Conservation (phyloP, 1,139 yeast genomes). For the Eremothecium sinecaudum region DNA sequence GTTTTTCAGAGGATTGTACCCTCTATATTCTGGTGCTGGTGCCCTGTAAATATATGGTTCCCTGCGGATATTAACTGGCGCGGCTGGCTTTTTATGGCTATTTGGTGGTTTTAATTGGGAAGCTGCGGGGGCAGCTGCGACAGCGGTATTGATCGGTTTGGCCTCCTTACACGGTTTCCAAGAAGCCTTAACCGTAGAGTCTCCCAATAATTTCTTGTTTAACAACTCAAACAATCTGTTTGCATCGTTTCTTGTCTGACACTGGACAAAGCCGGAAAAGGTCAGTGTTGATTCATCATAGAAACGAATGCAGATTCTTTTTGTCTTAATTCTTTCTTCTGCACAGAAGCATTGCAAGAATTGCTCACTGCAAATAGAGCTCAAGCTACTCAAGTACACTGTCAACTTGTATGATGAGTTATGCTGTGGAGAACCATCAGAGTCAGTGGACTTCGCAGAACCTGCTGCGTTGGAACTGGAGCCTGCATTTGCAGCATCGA, state of each 20-base stretch:
- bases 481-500: constrained; percentile 3
- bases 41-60: constrained; percentile 11
- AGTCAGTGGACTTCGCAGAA: constrained; percentile 1
- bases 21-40: constrained; percentile 7
- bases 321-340: constrained; percentile 19
- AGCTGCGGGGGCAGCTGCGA: constrained; percentile 4
- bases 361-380: constrained; percentile 24
- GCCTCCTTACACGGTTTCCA: constrained; percentile 12
- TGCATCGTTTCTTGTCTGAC: constrained; percentile 20
- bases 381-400: constrained; percentile 21
- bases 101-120: constrained; percentile 2
- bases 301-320: constrained; percentile 14
- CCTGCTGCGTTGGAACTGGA: constrained; percentile 2
- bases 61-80: constrained; percentile 5
- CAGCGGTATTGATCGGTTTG: constrained; percentile 4
- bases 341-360: constrained; percentile 20
- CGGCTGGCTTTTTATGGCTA: constrained; percentile 1
- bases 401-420: constrained; percentile 10
- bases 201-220: constrained; percentile 26
- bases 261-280: constrained; percentile 21
- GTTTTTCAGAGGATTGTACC: constrained; percentile 4
- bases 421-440: constrained; percentile 1
- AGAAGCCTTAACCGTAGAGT: constrained; percentile 20
- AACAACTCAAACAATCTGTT: constrained; percentile 16
- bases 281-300: constrained; percentile 16